Evolutionary conservation across 1,139 yeast genomes (phyloP).

Genomic region (Yamadazyma friedrichii): DNA sequence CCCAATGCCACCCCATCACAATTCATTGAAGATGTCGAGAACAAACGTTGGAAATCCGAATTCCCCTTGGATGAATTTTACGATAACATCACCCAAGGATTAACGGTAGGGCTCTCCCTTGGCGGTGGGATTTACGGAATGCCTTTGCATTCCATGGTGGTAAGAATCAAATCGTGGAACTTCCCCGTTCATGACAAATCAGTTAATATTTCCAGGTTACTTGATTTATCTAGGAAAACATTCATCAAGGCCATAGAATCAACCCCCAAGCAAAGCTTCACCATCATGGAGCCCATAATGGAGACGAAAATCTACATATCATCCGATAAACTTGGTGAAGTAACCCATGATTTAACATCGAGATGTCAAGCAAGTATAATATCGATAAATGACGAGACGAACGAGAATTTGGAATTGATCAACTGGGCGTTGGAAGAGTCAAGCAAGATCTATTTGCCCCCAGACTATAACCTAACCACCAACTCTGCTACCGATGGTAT

Average conservation of each 20-base stretch:
- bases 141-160: slow-evolving; percentile 62
- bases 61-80: slow-evolving; percentile 48
- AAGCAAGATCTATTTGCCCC: slow-evolving; percentile 53
- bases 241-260: slow-evolving; percentile 32
- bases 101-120: slow-evolving; percentile 69
- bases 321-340: slow-evolving; percentile 76
- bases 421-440: slow-evolving; percentile 52
- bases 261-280: slow-evolving; percentile 27
- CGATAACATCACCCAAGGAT: slow-evolving; percentile 56
- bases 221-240: slow-evolving; percentile 32
- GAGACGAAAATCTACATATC: slow-evolving; percentile 64
- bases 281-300: slow-evolving; percentile 81
- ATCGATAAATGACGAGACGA: slow-evolving; percentile 58
- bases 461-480: slow-evolving; percentile 12
- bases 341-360: slow-evolving; percentile 72
- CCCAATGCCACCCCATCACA: slow-evolving; percentile 27
- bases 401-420: slow-evolving; percentile 36
- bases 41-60: slow-evolving; percentile 53
- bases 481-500: slow-evolving; percentile 9
- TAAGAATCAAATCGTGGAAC: slow-evolving; percentile 50
- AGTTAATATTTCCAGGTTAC: slow-evolving; percentile 22
- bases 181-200: slow-evolving; percentile 54
- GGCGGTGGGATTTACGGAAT: slow-evolving; percentile 72
- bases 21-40: slow-evolving; percentile 27
- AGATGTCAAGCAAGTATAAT: slow-evolving; percentile 69